phyloP scores from a whole-genome alignment of 2,329 filamentous ascomycete species.

The Pseudomassariella vexata region DNA sequence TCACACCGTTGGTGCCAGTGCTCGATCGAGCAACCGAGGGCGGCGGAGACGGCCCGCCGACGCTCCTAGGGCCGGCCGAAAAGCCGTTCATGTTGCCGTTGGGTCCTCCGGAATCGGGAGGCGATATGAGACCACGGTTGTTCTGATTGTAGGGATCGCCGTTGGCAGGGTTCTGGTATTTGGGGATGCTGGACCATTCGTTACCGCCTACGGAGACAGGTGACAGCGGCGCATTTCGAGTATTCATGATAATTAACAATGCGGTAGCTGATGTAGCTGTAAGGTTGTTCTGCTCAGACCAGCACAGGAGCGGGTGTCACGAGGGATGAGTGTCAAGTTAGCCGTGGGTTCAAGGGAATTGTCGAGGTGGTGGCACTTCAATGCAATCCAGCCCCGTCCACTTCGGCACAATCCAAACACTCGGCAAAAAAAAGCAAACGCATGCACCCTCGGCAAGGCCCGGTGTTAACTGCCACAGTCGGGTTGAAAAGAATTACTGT shows the following conservation, averaged over 20 bases:
- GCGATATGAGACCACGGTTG: slow-evolving; percentile 58
- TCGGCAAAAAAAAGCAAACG: no score
- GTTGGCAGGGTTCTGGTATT: slow-evolving; percentile 54
- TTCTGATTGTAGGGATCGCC: slow-evolving; percentile 45
- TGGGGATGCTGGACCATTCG: slow-evolving; percentile 71
- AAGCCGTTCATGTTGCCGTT: slow-evolving; percentile 58
- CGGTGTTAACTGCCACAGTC: no score
- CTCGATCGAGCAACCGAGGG: slow-evolving; percentile 84
- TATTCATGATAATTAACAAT: slow-evolving; percentile 53
- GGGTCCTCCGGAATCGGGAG: slow-evolving; percentile 62
- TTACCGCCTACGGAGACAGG: slow-evolving; percentile 78
- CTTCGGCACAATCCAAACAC: no score
- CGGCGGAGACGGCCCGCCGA: slow-evolving; percentile 72
- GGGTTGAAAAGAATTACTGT: no score
- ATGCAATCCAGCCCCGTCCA: no score
- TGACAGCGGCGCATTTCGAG: slow-evolving; percentile 70
- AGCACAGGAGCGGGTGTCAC: no score
- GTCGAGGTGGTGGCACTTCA: no score
- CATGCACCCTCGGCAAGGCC: no score
- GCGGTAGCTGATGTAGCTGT: no score
- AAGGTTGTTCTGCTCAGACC: no score
- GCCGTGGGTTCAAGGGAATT: no score
- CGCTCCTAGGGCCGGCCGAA: slow-evolving; percentile 48
- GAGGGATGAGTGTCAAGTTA: no score
- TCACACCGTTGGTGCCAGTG: slow-evolving; percentile 78